phyloP scores from a whole-genome alignment of 768 basidiomycete species.

The Porphyrellus cyaneotinctus region DNA sequence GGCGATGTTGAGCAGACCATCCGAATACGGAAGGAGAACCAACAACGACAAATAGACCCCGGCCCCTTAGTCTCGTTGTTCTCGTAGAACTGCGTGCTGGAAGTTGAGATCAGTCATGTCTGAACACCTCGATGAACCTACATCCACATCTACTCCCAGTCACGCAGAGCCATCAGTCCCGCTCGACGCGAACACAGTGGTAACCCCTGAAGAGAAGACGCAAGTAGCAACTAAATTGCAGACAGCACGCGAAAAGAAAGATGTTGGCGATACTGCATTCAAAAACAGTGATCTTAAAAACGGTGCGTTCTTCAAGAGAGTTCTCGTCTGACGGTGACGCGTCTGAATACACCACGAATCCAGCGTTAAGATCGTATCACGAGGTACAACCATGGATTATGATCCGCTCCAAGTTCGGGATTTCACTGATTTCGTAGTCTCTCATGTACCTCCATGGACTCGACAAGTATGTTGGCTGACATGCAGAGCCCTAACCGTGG shows the following conservation, averaged over 20 bases:
- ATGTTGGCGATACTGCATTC: slow-evolving; percentile 62
- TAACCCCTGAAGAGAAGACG: slow-evolving; percentile 17
- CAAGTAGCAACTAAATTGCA: slow-evolving; percentile 48
- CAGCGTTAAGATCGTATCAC: slow-evolving; percentile 72
- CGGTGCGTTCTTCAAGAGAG: slow-evolving; percentile 39
- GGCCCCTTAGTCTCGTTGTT: neutral
- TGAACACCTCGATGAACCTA: neutral
- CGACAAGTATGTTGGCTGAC: slow-evolving; percentile 56
- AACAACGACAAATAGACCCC: slow-evolving; percentile 28
- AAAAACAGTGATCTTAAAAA: slow-evolving; percentile 57
- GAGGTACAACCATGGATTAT: slow-evolving; percentile 42
- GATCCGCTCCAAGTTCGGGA: neutral
- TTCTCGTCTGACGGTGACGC: neutral
- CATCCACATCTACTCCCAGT: slow-evolving; percentile 1
- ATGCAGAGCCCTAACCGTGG: neutral
- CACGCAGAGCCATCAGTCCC: neutral
- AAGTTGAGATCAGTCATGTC: slow-evolving; percentile 15
- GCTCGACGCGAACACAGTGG: slow-evolving; percentile 21
- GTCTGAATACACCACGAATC: slow-evolving; percentile 1
- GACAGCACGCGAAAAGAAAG: slow-evolving; percentile 65
- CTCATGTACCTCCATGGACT: slow-evolving; percentile 71
- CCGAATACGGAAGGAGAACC: slow-evolving; percentile 13
- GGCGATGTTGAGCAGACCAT: neutral
- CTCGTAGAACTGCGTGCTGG: neutral
- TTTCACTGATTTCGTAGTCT: slow-evolving; percentile 39